phyloP scores from a whole-genome alignment of 495 filamentous ascomycete genomes.

The Annulohypoxylon bovei region DNA sequence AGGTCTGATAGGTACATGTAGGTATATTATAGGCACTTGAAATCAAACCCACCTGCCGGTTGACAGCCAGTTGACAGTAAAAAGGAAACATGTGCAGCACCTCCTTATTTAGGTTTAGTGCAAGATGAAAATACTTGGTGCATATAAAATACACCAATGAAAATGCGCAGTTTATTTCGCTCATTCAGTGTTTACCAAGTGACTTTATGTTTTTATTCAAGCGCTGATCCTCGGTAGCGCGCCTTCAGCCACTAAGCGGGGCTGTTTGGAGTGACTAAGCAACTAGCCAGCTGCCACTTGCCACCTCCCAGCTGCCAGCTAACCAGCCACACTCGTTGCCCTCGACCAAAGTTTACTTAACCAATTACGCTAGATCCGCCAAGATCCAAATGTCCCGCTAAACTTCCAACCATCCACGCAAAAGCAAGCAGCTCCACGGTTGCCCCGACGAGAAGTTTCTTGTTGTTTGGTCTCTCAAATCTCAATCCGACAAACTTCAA shows the following conservation, averaged over 20 bases:
- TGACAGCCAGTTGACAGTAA: too few species aligned
- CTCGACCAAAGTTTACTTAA: not conserved
- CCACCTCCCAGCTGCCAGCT: too few species aligned
- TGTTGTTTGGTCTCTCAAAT: constrained; percentile 46
- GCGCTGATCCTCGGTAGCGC: not conserved
- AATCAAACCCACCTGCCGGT: too few species aligned
- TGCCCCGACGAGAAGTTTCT: constrained; percentile 50
- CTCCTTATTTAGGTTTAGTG: too few species aligned
- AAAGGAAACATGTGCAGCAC: too few species aligned
- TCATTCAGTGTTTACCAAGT: not conserved
- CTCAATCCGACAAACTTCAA: constrained; percentile 15
- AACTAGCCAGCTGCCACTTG: constrained; percentile 2
- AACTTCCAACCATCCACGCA: constrained; percentile 19
- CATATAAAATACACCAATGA: too few species aligned
- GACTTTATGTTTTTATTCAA: constrained; percentile 2
- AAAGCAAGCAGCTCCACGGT: constrained; percentile 37
- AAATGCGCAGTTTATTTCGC: not conserved
- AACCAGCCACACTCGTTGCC: constrained; percentile 4
- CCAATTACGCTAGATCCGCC: not conserved
- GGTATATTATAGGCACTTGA: too few species aligned
- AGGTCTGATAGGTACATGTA: too few species aligned
- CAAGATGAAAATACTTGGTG: too few species aligned
- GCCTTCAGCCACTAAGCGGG: not conserved
- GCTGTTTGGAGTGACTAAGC: not conserved
- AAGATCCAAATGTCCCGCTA: too few species aligned